Evolutionary conservation across 495 filamentous ascomycete genomes (phyloP), one percentile per base, ranked within the genome.

Genomic region (Penicillium ucsense): DNA sequence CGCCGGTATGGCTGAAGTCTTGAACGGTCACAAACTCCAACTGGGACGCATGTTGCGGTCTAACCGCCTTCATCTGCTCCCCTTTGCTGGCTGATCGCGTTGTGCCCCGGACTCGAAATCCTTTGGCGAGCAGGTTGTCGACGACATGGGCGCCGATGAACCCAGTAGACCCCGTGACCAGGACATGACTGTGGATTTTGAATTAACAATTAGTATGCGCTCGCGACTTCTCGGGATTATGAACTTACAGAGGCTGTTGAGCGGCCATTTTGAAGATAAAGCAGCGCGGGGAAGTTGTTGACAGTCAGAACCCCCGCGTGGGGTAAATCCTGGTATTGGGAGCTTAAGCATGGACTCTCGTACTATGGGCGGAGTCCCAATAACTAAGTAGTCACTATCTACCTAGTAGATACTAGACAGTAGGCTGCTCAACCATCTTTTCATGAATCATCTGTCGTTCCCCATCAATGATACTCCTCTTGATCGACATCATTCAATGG

Each of bases 131-230:
- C 1, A 69, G 52, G 10, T 55, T 57, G 38, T 68, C 62, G 36
- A 70, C 59, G 8, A 70, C 58, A 55, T 69, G 66, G n/a, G 64
- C 62, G 35, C 65, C 68, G 32, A 71, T 67, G 51, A 67, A 68
- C 45, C 69, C 69, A 3, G 66, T 64, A 20, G 62, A 61, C 11
- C 68, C 66, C 5, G 68, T 73, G 38, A 75, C 67, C 3, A 75
- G 64, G 33, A 73, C 50, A 34, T 52, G 51, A 2, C 49, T 4
- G 29, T 54, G 9, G 47, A 48, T n/a, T 11, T 4, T 2, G 11
- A 5, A 20, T 20, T 3, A 7, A 4, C n/a, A n/a, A 27, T 10
- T 0, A 5, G 5, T 7, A 40, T 7, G 20, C 20, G 20, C 20
- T 20, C 20, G 20, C 20, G 20, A 20, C 20, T 20, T 20, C 2